Conservation (phyloP, 192 early-diverging fungal species). For the Physocladia obscura region DNA sequence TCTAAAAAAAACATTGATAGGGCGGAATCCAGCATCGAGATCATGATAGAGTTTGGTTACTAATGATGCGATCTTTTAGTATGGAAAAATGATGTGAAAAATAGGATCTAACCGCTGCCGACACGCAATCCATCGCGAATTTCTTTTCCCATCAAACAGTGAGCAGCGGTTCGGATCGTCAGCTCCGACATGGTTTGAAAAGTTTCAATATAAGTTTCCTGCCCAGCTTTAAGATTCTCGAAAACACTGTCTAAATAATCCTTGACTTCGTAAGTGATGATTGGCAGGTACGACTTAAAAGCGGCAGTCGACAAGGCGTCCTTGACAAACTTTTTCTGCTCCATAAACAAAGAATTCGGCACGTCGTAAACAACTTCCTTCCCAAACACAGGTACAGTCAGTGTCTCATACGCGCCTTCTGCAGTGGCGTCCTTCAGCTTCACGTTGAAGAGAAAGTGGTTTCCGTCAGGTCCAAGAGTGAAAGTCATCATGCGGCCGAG, state of each 20-base stretch:
- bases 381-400: constrained; percentile 95
- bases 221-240: constrained; percentile 45
- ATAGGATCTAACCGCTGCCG: constrained; percentile 37
- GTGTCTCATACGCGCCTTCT: constrained; percentile 87
- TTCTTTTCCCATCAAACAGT: constrained; percentile 92
- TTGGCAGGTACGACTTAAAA: constrained; percentile 84
- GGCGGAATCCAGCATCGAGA: constrained; percentile 88
- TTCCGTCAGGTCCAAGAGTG: constrained; percentile 86
- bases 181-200: constrained; percentile 83
- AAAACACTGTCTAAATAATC: constrained; percentile 66
- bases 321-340: constrained; percentile 99
- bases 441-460: constrained; percentile 95
- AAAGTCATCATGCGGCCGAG: constrained; percentile 87
- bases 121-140: constrained; percentile 78
- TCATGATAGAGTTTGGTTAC: constrained; percentile 92
- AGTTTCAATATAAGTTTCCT: constrained; percentile 55
- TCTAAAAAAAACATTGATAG: constrained; percentile 91
- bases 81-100: neutral
- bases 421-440: constrained; percentile 81
- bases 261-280: constrained; percentile 78
- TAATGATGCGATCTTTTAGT: constrained; percentile 37
- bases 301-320: constrained; percentile 82
- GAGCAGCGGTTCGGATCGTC: constrained; percentile 91
- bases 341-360: constrained; percentile 88
- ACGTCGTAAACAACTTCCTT: constrained; percentile 95